Evolutionary conservation across 129 eudicot species (phyloP).

Genomic region (Ambrosia trifida): DNA sequence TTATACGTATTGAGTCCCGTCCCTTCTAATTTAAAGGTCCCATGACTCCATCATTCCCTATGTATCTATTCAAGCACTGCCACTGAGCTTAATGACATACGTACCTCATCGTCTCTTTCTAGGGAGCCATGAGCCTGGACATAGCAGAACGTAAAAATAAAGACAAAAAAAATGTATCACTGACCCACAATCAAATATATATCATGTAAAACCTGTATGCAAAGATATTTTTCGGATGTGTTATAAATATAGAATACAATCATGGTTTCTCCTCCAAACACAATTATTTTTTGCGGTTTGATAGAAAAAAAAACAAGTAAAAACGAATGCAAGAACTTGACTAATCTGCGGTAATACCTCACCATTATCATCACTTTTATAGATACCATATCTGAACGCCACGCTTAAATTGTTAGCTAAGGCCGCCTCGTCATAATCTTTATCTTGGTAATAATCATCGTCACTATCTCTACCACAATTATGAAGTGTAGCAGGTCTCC

Average conservation of each 20-base stretch:
- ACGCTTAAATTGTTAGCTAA: slow-evolving; percentile 84
- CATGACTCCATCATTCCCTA: no score
- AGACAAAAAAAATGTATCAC: not conserved
- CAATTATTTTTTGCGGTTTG: not conserved
- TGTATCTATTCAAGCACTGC: no score
- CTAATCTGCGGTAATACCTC: slow-evolving; percentile 61
- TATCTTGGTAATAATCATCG: slow-evolving; percentile 88
- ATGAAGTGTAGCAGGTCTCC: slow-evolving; percentile 87
- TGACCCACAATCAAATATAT: not conserved
- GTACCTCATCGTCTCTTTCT: no score
- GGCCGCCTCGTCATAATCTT: slow-evolving; percentile 90
- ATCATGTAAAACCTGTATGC: not conserved
- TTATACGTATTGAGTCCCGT: no score
- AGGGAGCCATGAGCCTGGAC: slow-evolving; percentile 83
- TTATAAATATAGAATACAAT: no score
- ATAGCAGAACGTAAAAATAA: slow-evolving; percentile 9
- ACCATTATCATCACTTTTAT: slow-evolving; percentile 74
- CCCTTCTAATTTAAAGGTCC: no score
- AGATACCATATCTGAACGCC: slow-evolving; percentile 84
- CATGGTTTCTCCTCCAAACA: no score
- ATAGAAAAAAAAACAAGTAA: not conserved
- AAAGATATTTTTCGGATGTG: no score
- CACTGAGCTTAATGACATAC: no score
- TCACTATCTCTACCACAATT: slow-evolving; percentile 90
- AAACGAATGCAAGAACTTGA: no score